Conservation (phyloP, 192 early-diverging fungal genomes). For the Podila minutissima region DNA sequence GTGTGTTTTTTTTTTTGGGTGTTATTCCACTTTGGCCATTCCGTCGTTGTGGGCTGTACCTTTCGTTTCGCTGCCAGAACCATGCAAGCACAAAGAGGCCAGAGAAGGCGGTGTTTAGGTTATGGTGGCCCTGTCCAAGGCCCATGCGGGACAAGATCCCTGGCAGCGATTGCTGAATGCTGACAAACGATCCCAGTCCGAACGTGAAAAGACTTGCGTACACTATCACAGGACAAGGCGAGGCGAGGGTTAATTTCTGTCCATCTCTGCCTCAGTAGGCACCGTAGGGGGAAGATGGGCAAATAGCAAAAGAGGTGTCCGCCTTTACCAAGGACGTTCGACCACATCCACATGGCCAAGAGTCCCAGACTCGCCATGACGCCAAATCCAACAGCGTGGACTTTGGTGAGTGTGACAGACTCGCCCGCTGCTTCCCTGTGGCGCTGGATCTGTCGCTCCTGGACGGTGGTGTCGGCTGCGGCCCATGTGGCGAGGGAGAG, state of each 20-base stretch:
- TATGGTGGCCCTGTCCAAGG: conserved; percentile 9
- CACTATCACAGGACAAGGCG: conserved; percentile 11
- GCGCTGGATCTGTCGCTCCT: conserved; percentile 36
- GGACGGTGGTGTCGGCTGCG: conserved; percentile 44
- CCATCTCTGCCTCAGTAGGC: not conserved
- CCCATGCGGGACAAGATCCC: conserved; percentile 23
- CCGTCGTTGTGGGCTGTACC: conserved; percentile 8
- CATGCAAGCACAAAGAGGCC: conserved; percentile 34
- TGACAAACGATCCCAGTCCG: conserved; percentile 50
- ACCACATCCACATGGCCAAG: conserved; percentile 51
- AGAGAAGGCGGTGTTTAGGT: conserved; percentile 22
- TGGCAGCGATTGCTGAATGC: conserved; percentile 45
- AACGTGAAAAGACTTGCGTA: conserved; percentile 48
- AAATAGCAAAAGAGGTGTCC: no score
- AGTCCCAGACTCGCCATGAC: conserved; percentile 51
- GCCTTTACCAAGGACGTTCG: conserved; percentile 44
- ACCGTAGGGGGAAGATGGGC: no score
- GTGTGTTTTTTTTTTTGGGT: not conserved
- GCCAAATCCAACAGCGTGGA: conserved; percentile 48
- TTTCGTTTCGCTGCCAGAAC: conserved; percentile 46
- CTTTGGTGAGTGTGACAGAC: conserved; percentile 30
- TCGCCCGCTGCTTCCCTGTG: conserved; percentile 44
- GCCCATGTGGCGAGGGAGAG: conserved; percentile 30
- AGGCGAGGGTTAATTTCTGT: not conserved
- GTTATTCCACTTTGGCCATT: conserved; percentile 5